These are phyloP conservation scores for Peronospora farinosa DNA, from an alignment of 352 stramenopile species.

Conservation along the genomic window DNA sequence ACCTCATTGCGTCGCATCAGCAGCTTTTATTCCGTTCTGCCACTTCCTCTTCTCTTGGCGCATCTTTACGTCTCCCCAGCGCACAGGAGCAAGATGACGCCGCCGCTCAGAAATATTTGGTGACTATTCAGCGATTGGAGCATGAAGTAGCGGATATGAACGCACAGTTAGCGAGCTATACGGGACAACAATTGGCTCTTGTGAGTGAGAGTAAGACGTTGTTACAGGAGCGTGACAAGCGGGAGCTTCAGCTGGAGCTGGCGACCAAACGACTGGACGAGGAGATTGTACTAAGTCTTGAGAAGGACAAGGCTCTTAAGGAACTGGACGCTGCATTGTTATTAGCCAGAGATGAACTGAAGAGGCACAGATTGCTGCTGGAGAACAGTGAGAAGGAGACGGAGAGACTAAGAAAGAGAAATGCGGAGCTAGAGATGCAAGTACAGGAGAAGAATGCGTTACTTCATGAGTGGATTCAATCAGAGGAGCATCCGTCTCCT, in stretches of 20 bases:
- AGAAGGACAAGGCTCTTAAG: constrained; percentile 65
- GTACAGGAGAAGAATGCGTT: constrained; percentile 52
- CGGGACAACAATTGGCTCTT: constrained; percentile 54
- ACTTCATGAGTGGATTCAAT: constrained; percentile 58
- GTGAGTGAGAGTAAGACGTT: constrained; percentile 73
- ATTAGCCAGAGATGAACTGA: constrained; percentile 50
- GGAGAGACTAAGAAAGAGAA: constrained; percentile 32
- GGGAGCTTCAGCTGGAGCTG: constrained; percentile 48
- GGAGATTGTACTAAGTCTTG: constrained; percentile 50
- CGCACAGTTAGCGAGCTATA: constrained; percentile 43
- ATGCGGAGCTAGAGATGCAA: constrained; percentile 47
- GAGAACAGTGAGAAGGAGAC: constrained; percentile 46
- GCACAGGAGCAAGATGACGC: constrained; percentile 25
- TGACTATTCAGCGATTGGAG: constrained; percentile 63
- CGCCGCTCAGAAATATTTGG: constrained; percentile 43
- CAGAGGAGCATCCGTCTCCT: constrained; percentile 11
- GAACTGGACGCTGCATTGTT: constrained; percentile 50
- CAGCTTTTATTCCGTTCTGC: constrained; percentile 51
- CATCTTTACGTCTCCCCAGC: constrained; percentile 9
- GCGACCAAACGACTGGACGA: constrained; percentile 54
- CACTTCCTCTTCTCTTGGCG: constrained; percentile 15
- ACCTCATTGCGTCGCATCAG: constrained; percentile 62
- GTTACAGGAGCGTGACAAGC: constrained; percentile 54
- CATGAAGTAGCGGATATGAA: constrained; percentile 63
- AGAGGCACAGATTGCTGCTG: constrained; percentile 45